Base-by-base conservation (phyloP, 805 yeast species). In the Tetrapisispora nanseiensis region DNA sequence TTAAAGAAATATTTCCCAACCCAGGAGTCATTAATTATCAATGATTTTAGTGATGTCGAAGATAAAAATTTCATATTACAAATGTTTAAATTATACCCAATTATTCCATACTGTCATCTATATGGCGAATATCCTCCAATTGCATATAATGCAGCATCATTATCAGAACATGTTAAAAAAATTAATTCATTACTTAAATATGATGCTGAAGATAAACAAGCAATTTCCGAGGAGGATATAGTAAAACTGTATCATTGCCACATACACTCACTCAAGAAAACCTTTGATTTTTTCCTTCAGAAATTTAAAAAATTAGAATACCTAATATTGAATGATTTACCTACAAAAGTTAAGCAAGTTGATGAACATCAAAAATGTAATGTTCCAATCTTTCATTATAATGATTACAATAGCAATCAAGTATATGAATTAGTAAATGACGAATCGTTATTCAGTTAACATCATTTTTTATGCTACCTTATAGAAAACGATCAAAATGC, bases 71-170 rank as follows among this genome's bases (percentile, higher is more conserved):
- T 59, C 32, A 48, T 55, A 24, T 42, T 55, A 11, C 63, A 59
- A 18, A 52, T 66, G 37, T 54, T 59, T 21, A 48, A 54, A 24
- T 45, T 62, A 2, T 56, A 51, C 42, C 54, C 62, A 21, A 57
- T 67, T 1, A 48, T 61, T 16, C 71, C 71, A 5, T 62, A 67
- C 43, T 57, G 68, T 4, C 61, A 57, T 33, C 58, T 62, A 13
- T 51, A 65, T 34, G 69, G 62, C 33, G 46, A 41, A 18, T 55
- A 51, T 39, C 70, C 71, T 9, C 50, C 67, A 2, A 62, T 66
- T n/a, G 61, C 61, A 19, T 64, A 56, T 19, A 56, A 63, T 19
- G 51, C 61, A 3, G 61, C 54, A 31, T 55, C 60, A 13, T 42
- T 63, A 11, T 48, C 51, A 3, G 46, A 50, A 2, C 57, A 57